Base-by-base conservation (phyloP, 208 protist species). In the Leishmania mexicana region DNA sequence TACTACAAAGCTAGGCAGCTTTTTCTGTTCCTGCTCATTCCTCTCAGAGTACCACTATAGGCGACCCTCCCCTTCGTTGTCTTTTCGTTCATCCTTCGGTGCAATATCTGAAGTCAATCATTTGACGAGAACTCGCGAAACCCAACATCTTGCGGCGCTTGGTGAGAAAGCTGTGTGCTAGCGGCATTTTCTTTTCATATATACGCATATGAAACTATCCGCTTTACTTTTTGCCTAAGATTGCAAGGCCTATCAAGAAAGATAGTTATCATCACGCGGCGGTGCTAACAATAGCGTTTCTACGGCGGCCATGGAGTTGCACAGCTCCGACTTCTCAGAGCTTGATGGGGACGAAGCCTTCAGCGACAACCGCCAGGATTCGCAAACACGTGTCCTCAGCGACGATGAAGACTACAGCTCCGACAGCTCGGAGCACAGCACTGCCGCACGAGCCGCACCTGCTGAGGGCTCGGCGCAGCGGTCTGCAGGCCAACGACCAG, bases 1-100 rank as follows among this genome's bases (percentile, higher is more conserved):
- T 99, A 99, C 88, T 88, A 98, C 70, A 90, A 99, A 38, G 6
- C 28, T 15, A 31, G 2, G n/a, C 8, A 40, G 24, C 57, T 17
- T 0, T 65, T 13, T 31, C n/a, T 38, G n/a, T 19, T 10, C 8
- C 60, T 38, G 11, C 11, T 21, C n/a, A 67, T 38, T 38, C 11
- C n/a, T 38, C 60, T 67, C 10, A 5, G 0, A 17, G n/a, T 31
- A 19, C 1, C 13, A 40, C n/a, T 67, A 21, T 38, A 67, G 21
- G n/a, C 8, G 3, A 38, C 13, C 10, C 60, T 38, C 45, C 10
- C 45, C 45, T 8, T 49, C 45, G 38, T 38, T 38, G 3, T 15
- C n/a, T 65, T 13, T 1, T 13, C 21, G 53, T 15, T 31, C 40
- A 0, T 24, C 11, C 4, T 1, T 38, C 0, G 38, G 0, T 40